Conservation (phyloP, 1,284 basidiomycete species). For the Dichomitus squalens region DNA sequence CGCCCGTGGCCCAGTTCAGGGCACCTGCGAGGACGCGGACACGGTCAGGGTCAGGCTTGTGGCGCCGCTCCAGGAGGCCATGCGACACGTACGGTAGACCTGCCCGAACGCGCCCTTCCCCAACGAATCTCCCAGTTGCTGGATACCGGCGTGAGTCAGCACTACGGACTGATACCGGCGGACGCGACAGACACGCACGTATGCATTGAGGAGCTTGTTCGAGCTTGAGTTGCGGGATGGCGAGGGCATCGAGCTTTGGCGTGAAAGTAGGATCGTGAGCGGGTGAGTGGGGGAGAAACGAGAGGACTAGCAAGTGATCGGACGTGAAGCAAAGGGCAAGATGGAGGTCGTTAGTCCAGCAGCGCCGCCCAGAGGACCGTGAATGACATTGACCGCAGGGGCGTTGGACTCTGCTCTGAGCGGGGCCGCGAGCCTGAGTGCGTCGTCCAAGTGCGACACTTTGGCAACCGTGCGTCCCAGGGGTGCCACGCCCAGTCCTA, state of each 20-base stretch:
- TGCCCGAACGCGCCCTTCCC: slow-evolving; percentile 95
- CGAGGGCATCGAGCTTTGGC: slow-evolving; percentile 20
- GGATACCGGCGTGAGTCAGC: neutral
- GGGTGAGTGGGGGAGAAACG: slow-evolving; percentile 6
- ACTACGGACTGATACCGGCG: neutral
- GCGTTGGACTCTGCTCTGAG: slow-evolving; percentile 3
- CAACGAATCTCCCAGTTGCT: slow-evolving; percentile 94
- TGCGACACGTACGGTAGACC: slow-evolving; percentile 77
- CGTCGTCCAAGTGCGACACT: slow-evolving; percentile 12
- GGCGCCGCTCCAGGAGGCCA: no score
- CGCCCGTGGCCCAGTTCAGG: slow-evolving; percentile 95
- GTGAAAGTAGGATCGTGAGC: slow-evolving; percentile 16
- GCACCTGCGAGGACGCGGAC: slow-evolving; percentile 56
- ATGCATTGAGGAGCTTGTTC: slow-evolving; percentile 40
- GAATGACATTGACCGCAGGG: slow-evolving; percentile 20
- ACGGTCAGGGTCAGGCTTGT: neutral
- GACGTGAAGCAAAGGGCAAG: slow-evolving; percentile 2
- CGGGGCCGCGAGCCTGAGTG: slow-evolving; percentile 1
- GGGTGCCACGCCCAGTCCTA: slow-evolving; percentile 7
- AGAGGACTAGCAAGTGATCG: slow-evolving; percentile 16
- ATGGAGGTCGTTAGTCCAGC: slow-evolving; percentile 10
- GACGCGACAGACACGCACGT: slow-evolving; percentile 29
- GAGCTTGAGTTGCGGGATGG: slow-evolving; percentile 28
- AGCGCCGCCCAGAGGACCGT: slow-evolving; percentile 19
- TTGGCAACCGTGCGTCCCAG: slow-evolving; percentile 10